Evolutionary conservation across 805 yeast species (phyloP).

Genomic region (Kurtzmaniella cleridarum): DNA sequence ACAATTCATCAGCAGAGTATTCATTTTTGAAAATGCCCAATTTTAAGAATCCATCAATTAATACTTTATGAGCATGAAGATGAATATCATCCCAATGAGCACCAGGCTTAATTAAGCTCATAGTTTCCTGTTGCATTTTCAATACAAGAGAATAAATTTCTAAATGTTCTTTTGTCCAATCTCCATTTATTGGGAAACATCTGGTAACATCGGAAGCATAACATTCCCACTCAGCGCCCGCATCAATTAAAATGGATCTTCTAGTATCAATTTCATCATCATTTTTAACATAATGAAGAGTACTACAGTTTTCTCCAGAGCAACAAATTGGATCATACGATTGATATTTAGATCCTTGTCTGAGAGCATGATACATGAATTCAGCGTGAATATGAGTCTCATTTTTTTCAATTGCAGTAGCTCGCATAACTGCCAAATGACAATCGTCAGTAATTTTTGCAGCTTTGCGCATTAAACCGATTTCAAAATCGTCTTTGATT

Average conservation of each 20-base stretch:
- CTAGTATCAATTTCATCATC: slow-evolving; percentile 47
- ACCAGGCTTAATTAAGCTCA: slow-evolving; percentile 76
- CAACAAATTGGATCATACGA: slow-evolving; percentile 96
- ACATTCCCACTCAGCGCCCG: slow-evolving; percentile 95
- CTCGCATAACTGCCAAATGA: slow-evolving; percentile 89
- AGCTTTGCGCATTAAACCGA: slow-evolving; percentile 73
- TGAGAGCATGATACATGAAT: slow-evolving; percentile 83
- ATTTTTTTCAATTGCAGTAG: slow-evolving; percentile 77
- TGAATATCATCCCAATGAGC: slow-evolving; percentile 83
- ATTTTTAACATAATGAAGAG: slow-evolving; percentile 83
- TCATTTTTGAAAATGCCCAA: slow-evolving; percentile 70
- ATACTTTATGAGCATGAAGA: slow-evolving; percentile 67
- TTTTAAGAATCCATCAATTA: slow-evolving; percentile 63
- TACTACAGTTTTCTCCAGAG: slow-evolving; percentile 85
- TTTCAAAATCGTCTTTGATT: slow-evolving; percentile 79
- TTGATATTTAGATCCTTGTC: slow-evolving; percentile 87
- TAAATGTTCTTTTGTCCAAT: slow-evolving; percentile 83
- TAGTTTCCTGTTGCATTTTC: slow-evolving; percentile 74
- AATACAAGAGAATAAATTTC: slow-evolving; percentile 74
- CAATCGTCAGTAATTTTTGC: slow-evolving; percentile 81
- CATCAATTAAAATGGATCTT: slow-evolving; percentile 77
- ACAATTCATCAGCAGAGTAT: slow-evolving; percentile 57
- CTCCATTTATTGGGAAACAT: slow-evolving; percentile 87
- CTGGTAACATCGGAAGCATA: slow-evolving; percentile 94
- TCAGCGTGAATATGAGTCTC: slow-evolving; percentile 96